These are phyloP conservation scores for Beta macrorhiza DNA, from an alignment of 179 eudicot genomes.

Conservation along the genomic window DNA sequence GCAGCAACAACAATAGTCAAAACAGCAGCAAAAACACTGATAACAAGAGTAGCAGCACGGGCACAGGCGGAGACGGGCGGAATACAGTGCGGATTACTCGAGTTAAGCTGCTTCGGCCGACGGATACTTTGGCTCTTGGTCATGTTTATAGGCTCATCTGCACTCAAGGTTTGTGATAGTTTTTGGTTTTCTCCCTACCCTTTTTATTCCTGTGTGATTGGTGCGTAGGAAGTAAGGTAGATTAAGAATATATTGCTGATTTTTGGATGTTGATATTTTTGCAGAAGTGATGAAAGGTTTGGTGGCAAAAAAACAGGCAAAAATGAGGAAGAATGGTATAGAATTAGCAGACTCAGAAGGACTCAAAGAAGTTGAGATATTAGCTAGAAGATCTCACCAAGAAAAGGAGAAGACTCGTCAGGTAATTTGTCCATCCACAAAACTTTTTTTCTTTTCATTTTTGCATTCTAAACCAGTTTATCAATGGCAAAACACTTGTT, in stretches of 20 bases:
- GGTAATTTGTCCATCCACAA: conserved; percentile 31
- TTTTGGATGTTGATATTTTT: conserved; percentile 11
- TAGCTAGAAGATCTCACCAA: conserved; percentile 42
- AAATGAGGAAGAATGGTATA: conserved; percentile 52
- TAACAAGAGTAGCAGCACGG: conserved; percentile 19
- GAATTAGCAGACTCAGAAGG: conserved; percentile 38
- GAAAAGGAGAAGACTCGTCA: conserved; percentile 49
- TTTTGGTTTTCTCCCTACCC: neutral
- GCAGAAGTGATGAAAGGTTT: conserved; percentile 88
- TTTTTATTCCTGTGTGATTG: neutral
- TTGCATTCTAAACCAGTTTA: neutral
- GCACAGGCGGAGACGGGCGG: conserved; percentile 5
- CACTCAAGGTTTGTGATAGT: conserved; percentile 57
- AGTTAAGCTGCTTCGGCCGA: conserved; percentile 84
- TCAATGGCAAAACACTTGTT: neutral
- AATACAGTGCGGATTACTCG: conserved; percentile 63
- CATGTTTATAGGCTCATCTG: conserved; percentile 89
- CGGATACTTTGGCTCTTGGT: conserved; percentile 73
- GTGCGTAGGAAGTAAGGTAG: neutral
- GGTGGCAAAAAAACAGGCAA: conserved; percentile 77
- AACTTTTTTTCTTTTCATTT: neutral
- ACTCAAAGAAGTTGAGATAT: conserved; percentile 42
- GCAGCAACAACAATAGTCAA: conserved; percentile 5
- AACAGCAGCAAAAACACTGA: conserved; percentile 1
- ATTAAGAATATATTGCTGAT: conserved; percentile 1